Conservation (phyloP, 495 filamentous ascomycete species). For the Aspergillus bridgeri region DNA sequence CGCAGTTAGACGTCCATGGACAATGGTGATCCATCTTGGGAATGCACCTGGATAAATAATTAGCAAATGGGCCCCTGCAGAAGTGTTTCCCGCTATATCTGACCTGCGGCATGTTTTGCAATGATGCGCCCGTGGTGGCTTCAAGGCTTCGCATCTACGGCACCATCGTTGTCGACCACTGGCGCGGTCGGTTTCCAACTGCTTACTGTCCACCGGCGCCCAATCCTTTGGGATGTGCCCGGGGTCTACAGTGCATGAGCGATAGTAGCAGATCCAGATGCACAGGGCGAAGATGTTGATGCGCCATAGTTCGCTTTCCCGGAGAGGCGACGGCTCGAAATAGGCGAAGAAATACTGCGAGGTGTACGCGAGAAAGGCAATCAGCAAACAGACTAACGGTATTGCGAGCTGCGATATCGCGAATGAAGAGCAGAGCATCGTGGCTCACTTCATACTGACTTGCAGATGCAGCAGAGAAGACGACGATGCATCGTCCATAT, state of each 20-base stretch:
- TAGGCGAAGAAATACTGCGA: conserved; percentile 81
- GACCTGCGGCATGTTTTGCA: conserved; percentile 80
- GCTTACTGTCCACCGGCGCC: conserved; percentile 22
- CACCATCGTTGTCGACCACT: conserved; percentile 64
- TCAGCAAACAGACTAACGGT: conserved; percentile 62
- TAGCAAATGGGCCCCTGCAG: not conserved
- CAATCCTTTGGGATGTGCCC: conserved; percentile 48
- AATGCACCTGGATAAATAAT: conserved; percentile 61
- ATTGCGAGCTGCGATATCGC: conserved; percentile 50
- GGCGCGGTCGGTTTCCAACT: conserved; percentile 26
- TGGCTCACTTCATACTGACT: not conserved
- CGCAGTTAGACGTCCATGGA: conserved; percentile 92
- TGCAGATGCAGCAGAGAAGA: not conserved
- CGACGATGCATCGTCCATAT: not conserved
- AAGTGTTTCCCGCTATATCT: not conserved
- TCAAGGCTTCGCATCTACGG: conserved; percentile 75
- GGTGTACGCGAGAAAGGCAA: conserved; percentile 75
- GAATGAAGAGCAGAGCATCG: conserved; percentile 20
- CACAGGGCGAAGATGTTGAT: conserved; percentile 73
- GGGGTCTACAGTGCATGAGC: conserved; percentile 73
- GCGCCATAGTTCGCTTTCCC: conserved; percentile 53
- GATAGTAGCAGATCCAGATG: conserved; percentile 77
- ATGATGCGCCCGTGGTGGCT: conserved; percentile 88
- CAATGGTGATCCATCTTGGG: conserved; percentile 99
- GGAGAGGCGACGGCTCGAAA: conserved; percentile 66